These are phyloP conservation scores for Dothideomycetes sp. DNA, from an alignment of 2,329 filamentous ascomycete species.

Conservation along the genomic window DNA sequence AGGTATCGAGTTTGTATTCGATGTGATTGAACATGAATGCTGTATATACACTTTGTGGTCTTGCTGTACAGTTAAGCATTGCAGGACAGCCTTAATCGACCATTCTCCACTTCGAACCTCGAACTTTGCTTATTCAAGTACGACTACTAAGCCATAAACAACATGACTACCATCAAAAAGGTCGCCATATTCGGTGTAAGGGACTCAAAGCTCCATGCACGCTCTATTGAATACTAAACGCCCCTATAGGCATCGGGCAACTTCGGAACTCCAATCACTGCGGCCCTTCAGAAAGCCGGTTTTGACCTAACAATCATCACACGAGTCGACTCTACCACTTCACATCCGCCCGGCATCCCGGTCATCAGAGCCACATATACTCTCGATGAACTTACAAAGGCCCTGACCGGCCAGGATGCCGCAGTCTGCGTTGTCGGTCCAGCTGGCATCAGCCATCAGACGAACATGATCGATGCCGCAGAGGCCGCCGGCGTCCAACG, in stretches of 20 bases:
- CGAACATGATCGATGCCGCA: constrained; percentile 11
- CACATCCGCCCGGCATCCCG: constrained; percentile 15
- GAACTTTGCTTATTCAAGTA: no score
- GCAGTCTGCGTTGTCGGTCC: constrained; percentile 11
- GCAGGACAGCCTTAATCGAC: no score
- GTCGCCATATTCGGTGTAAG: no score
- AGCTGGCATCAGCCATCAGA: constrained; percentile 9
- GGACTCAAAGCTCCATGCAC: no score
- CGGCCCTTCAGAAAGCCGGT: constrained; percentile 8
- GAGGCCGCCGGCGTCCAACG: constrained; percentile 10
- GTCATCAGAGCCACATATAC: constrained; percentile 32
- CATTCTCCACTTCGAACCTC: no score
- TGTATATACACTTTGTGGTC: no score
- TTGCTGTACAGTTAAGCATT: no score
- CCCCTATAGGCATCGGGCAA: constrained; percentile 12
- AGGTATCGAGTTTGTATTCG: no score
- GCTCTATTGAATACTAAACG: no score
- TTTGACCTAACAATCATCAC: constrained; percentile 44
- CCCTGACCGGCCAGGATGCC: constrained; percentile 13
- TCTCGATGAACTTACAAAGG: constrained; percentile 32
- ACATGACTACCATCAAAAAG: constrained; percentile 1
- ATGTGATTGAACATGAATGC: no score
- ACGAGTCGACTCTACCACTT: constrained; percentile 29
- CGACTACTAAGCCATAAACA: no score
- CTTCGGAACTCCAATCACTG: constrained; percentile 13